Evolutionary conservation across 345 rosid genomes (phyloP), one percentile per base, ranked within the genome.

Genomic region (Rubroshorea leprosula): DNA sequence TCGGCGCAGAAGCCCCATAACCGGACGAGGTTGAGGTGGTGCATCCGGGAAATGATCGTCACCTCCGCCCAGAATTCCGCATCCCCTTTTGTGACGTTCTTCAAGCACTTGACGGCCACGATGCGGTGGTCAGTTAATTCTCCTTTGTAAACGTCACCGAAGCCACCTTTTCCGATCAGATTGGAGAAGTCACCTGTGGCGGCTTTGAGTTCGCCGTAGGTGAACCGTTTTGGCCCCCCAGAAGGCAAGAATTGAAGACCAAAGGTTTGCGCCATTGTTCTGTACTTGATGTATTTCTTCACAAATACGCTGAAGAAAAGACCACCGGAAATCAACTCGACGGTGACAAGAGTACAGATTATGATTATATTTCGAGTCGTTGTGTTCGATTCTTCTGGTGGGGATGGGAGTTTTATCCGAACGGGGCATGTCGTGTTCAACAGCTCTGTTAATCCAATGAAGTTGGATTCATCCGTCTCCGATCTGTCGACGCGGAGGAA

Each of bases 51-150:
- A 23, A 85, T 83, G 12, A 85, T 85, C 3, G 79, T 81, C 13
- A 81, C 93, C 76, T 85, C 93, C 4, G 82, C 81, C 67, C 83
- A 83, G 25, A 85, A 85, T 76, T 85, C 89, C 14, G 70, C 58
- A 24, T 81, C 91, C 0, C 91, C 91, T 5, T 85, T 78, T 0
- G 85, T 48, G 5, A 84, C 85, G 49, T 68, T 60, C 60, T 80
- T 84, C 67, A 84, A 76, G 67, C 87, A 82, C 72, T 84, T 84
- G 12, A 84, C 87, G 0, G 87, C 87, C 1, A 84, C 79, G 9
- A 80, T 70, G 17, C 91, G 71, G 58, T 81, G 78, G 43, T 84
- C 87, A 5, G 71, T 53, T 57, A 84, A 50, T 59, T 76, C 85
- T 16, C 91, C 91, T 64, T 61, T 77, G 11, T 79, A 84, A 61